Percentiles rank a stretch among this genome's conserved stretches.
Conservation (phyloP, 805 yeast species). For the Maudiozyma pseudohumilis region DNA sequence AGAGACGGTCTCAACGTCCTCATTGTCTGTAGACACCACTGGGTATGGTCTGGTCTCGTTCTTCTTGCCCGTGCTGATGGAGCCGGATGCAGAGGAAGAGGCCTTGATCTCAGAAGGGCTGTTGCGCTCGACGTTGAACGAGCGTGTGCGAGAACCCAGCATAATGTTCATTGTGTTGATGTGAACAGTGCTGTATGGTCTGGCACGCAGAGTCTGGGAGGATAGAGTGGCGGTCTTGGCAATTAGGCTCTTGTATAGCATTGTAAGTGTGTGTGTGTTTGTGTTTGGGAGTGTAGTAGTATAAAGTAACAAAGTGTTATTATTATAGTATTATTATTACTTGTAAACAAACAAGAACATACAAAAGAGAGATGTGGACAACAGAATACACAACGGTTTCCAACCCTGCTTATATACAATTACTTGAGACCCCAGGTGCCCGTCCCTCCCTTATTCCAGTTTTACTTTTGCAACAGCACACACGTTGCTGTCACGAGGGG, state of each 20-base stretch:
- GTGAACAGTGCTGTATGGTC: constrained; percentile 2
- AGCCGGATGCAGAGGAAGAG: background rate
- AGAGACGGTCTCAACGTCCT: constrained; percentile 20
- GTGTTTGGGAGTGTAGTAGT: background rate
- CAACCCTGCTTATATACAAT: too few species aligned
- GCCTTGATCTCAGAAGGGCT: background rate
- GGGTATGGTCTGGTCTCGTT: constrained; percentile 5
- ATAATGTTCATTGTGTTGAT: constrained; percentile 3
- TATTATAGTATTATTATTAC: background rate
- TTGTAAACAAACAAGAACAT: background rate
- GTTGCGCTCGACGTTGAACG: background rate
- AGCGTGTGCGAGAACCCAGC: background rate
- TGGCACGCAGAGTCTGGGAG: background rate
- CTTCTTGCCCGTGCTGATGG: background rate
- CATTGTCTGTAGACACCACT: constrained; percentile 18
- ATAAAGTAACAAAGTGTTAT: background rate
- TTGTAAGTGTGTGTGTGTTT: background rate
- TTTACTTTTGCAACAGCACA: too few species aligned
- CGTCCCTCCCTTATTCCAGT: too few species aligned
- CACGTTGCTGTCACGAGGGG: too few species aligned
- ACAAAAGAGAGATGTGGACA: background rate
- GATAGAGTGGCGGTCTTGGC: background rate
- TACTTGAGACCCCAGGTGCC: too few species aligned
- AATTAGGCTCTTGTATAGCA: constrained; percentile 1
- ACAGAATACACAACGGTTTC: too few species aligned